Conservation (phyloP, 495 filamentous ascomycete genomes). For the Pyronema omphalodes region DNA sequence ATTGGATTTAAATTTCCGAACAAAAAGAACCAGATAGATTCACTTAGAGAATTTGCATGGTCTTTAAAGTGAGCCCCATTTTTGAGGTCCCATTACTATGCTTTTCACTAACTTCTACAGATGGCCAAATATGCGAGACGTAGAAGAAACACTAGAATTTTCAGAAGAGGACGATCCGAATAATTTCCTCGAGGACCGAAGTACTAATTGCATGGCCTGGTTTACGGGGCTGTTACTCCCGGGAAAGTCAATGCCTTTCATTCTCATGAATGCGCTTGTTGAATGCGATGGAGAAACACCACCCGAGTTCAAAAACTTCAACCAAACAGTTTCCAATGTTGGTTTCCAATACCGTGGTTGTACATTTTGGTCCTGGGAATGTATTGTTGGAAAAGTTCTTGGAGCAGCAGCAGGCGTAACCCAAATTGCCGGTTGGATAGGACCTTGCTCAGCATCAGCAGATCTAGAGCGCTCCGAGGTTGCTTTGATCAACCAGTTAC, state of each 20-base stretch:
- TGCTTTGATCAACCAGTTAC: conserved; percentile 38
- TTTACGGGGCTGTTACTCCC: conserved; percentile 52
- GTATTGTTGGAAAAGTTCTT: conserved; percentile 57
- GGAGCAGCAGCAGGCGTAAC: conserved; percentile 51
- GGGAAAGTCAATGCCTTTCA: conserved; percentile 48
- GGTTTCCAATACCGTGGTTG: conserved; percentile 53
- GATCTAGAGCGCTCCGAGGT: conserved; percentile 46
- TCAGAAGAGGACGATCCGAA: conserved; percentile 36
- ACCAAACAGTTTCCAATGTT: conserved; percentile 40
- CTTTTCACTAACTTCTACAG: conserved; percentile 7
- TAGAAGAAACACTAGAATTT: conserved; percentile 33
- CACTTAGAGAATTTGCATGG: conserved; percentile 44
- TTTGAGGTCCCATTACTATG: neutral
- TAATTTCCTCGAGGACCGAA: conserved; percentile 38
- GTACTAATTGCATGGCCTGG: conserved; percentile 51
- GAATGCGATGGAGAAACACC: conserved; percentile 50
- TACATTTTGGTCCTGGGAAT: conserved; percentile 52
- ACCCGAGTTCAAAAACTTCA: conserved; percentile 40
- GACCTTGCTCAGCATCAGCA: conserved; percentile 41
- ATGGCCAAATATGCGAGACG: conserved; percentile 50
- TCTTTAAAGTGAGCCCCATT: conserved; percentile 36
- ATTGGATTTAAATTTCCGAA: conserved; percentile 36
- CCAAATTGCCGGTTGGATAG: conserved; percentile 50
- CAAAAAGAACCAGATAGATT: conserved; percentile 45
- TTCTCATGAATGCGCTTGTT: conserved; percentile 54